Percentiles rank a stretch among this genome's conserved stretches.
These are phyloP conservation scores for Lactifluus volemus DNA, from an alignment of 768 basidiomycete genomes.

Conservation along the genomic window DNA sequence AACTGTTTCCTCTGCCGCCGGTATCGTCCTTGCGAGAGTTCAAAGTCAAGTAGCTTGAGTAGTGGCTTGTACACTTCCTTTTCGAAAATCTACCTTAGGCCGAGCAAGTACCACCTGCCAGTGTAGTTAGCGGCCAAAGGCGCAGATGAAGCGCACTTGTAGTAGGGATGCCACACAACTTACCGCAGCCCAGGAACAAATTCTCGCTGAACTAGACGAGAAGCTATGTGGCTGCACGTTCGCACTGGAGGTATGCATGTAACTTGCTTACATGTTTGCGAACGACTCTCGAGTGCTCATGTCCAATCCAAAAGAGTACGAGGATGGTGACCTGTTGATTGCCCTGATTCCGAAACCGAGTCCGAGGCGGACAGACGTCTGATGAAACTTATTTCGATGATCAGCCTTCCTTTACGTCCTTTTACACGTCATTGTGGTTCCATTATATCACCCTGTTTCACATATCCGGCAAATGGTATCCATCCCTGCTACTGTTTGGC, in stretches of 20 bases:
- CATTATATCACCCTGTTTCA: neutral
- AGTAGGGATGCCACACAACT: slow-evolving; percentile 51
- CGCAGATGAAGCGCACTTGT: too few relatives aligned
- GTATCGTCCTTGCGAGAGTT: slow-evolving; percentile 41
- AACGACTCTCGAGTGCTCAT: neutral
- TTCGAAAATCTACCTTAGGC: too few relatives aligned
- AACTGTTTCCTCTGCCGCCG: slow-evolving; percentile 38
- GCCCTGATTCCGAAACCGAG: slow-evolving; percentile 1
- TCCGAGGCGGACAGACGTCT: neutral
- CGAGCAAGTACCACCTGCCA: too few relatives aligned
- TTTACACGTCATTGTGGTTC: neutral
- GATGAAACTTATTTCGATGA: neutral
- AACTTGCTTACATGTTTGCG: neutral
- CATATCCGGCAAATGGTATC: neutral
- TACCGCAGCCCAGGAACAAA: slow-evolving; percentile 48
- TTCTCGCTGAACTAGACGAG: slow-evolving; percentile 60
- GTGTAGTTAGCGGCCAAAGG: too few relatives aligned
- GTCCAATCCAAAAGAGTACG: neutral
- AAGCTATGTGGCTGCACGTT: slow-evolving; percentile 52
- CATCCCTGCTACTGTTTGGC: neutral
- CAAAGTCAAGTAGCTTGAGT: slow-evolving; percentile 40
- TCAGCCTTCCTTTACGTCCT: slow-evolving; percentile 1
- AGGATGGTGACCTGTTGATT: slow-evolving; percentile 7
- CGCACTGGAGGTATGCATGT: slow-evolving; percentile 38
- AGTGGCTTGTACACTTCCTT: slow-evolving; percentile 38